Evolutionary conservation across 2,329 filamentous ascomycete genomes (phyloP), one percentile per base, ranked within the genome.

Genomic region (Zasmidium angulare): DNA sequence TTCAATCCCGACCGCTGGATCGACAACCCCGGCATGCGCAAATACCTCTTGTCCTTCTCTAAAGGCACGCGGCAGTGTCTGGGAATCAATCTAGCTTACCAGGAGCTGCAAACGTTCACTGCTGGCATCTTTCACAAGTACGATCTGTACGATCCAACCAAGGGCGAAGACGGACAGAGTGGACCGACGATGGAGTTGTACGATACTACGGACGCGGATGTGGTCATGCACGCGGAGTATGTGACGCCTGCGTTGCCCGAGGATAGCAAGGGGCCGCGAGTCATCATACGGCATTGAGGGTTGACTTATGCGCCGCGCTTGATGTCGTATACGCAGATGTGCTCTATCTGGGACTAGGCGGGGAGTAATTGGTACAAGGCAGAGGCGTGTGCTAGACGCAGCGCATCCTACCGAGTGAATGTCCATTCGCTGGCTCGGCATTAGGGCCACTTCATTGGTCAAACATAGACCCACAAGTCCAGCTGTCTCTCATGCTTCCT

Each of bases 1-100:
- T 75, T 75, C 61, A 51, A 68, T 3, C 73, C 73, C 1, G 73
- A 75, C 55, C 58, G 72, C 2, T 75, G 72, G 71, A 49, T 75
- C 49, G 51, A 29, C 9, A 22, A 54, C 17, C 51, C 36, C 14
- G 46, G 36, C 12, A 21, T 62, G 22, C 54, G 46, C 17, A 21
- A 48, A 20, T 31, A 54, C 11, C 52, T 43, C 17, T 56, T 61
- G 29, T 52, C 56, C 7, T 63, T 62, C 43, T 62, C 59, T 2
- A 55, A 55, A 19, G 58, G 61, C 20, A 29, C 49, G 1, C 43
- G 61, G 12, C 36, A 58, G 19, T 63, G 58, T 43, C 21, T 61
- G 14, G 54, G 61, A 23, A 58, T 58, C 29, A 60, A 54, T 17
- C 61, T 63, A 3, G 58, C 58, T 7, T 60, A 54, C 46, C 50